Percentiles rank a stretch among this genome's conserved stretches.
phyloP scores from a whole-genome alignment of 805 yeast species.

The Huiozyma sinensis region DNA sequence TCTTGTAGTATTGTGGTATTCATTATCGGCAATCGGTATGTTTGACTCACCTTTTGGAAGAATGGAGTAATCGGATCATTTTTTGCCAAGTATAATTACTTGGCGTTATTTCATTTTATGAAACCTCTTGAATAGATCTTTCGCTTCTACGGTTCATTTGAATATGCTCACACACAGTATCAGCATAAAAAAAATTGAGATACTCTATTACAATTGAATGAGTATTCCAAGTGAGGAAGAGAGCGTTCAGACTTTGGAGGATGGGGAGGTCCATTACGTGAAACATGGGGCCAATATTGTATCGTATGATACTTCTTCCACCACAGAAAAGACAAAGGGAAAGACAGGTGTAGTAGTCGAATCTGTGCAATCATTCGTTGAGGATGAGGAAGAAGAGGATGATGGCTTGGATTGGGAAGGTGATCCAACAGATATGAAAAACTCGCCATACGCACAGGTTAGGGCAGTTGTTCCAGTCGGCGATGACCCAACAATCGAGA shows the following conservation, averaged over 20 bases:
- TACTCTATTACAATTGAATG: background rate
- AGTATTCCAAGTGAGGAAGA: background rate
- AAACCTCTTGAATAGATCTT: no score
- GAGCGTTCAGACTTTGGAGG: background rate
- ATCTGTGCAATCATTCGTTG: background rate
- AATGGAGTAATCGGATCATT: no score
- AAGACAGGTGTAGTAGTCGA: background rate
- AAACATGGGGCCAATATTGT: no score
- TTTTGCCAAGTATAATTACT: no score
- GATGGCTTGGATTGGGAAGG: constrained; percentile 18
- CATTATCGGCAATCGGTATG: no score
- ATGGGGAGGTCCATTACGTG: no score
- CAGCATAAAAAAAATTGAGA: no score
- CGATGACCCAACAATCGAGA: constrained; percentile 40
- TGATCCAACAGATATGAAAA: constrained; percentile 11
- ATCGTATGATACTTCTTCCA: background rate
- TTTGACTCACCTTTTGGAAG: no score
- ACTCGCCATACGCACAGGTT: constrained; percentile 41
- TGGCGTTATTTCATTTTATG: no score
- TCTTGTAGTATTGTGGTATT: no score
- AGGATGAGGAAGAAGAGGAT: constrained; percentile 1
- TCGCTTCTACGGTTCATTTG: no score
- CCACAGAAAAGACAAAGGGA: background rate
- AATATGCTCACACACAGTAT: no score
- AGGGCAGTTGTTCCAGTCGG: constrained; percentile 45